Evolutionary conservation across 2,329 filamentous ascomycete species (phyloP).

Genomic region (Bertia moriformis): DNA sequence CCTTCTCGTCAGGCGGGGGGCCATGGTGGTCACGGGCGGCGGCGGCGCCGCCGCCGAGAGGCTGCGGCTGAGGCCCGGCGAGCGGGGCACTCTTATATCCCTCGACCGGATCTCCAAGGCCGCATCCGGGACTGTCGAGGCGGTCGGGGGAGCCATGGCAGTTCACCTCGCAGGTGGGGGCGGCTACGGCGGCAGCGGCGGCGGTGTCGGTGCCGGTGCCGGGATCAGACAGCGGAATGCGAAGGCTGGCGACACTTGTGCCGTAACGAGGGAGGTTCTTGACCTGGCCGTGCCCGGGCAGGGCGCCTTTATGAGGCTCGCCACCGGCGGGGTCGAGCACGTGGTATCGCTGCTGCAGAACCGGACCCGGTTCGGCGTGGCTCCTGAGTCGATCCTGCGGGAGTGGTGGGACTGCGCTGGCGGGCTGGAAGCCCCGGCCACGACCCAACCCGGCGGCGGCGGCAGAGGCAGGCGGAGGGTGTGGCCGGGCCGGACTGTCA

Average conservation of each 20-base stretch:
- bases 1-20: slow-evolving; percentile 42
- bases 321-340: slow-evolving; percentile 45
- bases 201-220: slow-evolving; percentile 18
- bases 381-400: slow-evolving; percentile 41
- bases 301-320: slow-evolving; percentile 52
- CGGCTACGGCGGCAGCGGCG: slow-evolving; percentile 31
- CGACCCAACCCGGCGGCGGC: slow-evolving; percentile 15
- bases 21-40: slow-evolving; percentile 16
- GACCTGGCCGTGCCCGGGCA: slow-evolving; percentile 52
- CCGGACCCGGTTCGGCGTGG: slow-evolving; percentile 41
- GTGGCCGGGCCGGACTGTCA: slow-evolving; percentile 44
- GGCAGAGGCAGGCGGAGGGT: slow-evolving; percentile 17
- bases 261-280: slow-evolving; percentile 17
- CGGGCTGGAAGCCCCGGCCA: slow-evolving; percentile 22
- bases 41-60: slow-evolving; percentile 14
- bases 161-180: slow-evolving; percentile 51
- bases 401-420: slow-evolving; percentile 61
- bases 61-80: slow-evolving; percentile 32
- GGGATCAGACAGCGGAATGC: slow-evolving; percentile 2
- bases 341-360: slow-evolving; percentile 41
- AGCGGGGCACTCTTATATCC: slow-evolving; percentile 39
- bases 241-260: too few relatives aligned
- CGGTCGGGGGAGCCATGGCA: slow-evolving; percentile 57
- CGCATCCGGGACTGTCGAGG: slow-evolving; percentile 53
- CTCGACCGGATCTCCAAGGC: slow-evolving; percentile 48